Percentiles rank a stretch among this genome's conserved stretches.
Conservation (phyloP, 768 basidiomycete genomes). For the Exidia glandulosa region DNA sequence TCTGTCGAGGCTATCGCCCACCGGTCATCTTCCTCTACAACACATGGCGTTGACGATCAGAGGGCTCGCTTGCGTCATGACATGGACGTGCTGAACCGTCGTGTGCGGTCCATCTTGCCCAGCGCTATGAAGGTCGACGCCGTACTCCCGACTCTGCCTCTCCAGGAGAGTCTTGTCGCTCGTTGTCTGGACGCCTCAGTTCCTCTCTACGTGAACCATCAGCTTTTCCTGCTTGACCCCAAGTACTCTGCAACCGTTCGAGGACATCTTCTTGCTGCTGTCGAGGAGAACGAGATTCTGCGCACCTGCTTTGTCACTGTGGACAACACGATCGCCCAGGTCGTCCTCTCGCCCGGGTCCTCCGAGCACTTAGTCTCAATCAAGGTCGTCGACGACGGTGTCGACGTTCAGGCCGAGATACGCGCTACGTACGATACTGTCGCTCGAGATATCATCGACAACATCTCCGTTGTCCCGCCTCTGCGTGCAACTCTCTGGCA, state of each 20-base stretch:
- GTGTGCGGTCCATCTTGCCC: background rate
- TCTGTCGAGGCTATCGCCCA: background rate
- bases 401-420: background rate
- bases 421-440: background rate
- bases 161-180: background rate
- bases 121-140: background rate
- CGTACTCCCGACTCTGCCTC: background rate
- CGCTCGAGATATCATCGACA: background rate
- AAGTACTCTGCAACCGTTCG: background rate
- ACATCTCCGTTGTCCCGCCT: background rate
- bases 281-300: background rate
- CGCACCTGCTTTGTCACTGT: background rate
- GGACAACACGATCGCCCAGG: background rate
- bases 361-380: background rate
- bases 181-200: background rate
- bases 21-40: too few relatives aligned
- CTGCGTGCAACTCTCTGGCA: background rate
- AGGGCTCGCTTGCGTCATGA: too few relatives aligned
- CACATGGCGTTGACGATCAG: too few relatives aligned
- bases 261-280: background rate
- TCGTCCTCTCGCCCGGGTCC: background rate
- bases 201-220: background rate
- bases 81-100: background rate
- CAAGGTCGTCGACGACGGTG: background rate
- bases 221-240: background rate